A percentile compares a stretch with the other conserved stretches of the same genome.
These are phyloP conservation scores for Brettanomyces naardenensis DNA, from an alignment of 805 yeast genomes.

Conservation along the genomic window DNA sequence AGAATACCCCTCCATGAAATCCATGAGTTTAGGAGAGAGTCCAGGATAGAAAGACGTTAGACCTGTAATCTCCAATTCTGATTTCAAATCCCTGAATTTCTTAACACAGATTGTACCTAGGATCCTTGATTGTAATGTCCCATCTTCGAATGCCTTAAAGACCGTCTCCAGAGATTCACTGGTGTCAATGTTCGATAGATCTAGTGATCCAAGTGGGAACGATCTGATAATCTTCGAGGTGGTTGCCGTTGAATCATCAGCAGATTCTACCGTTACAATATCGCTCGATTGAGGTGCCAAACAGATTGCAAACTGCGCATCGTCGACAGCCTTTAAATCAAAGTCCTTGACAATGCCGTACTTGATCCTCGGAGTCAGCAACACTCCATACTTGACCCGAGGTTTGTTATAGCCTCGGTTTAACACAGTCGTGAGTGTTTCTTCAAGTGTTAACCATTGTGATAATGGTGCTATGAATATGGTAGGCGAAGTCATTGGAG, in stretches of 20 bases:
- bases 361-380: conserved; percentile 35
- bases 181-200: conserved; percentile 8
- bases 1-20: conserved; percentile 11
- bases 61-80: conserved; percentile 38
- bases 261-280: conserved; percentile 1
- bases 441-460: conserved; percentile 10
- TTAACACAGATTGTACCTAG: conserved; percentile 31
- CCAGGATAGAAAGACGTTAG: conserved; percentile 42
- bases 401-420: conserved; percentile 46
- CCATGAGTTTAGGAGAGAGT: conserved; percentile 20
- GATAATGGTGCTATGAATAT: conserved; percentile 6
- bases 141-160: conserved; percentile 14
- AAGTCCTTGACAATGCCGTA: conserved; percentile 20
- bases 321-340: conserved; percentile 14
- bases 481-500: conserved; percentile 1
- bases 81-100: conserved; percentile 10
- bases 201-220: conserved; percentile 12
- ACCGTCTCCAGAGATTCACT: background rate
- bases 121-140: conserved; percentile 17
- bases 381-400: conserved; percentile 33
- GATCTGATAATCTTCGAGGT: conserved; percentile 12
- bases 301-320: conserved; percentile 17
- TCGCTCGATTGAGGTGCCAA: conserved; percentile 17
- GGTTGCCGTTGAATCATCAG: conserved; percentile 14
- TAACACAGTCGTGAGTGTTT: conserved; percentile 25